These are phyloP conservation scores for Funneliformis caledonium DNA, from an alignment of 371 early-diverging fungal genomes.

Conservation along the genomic window DNA sequence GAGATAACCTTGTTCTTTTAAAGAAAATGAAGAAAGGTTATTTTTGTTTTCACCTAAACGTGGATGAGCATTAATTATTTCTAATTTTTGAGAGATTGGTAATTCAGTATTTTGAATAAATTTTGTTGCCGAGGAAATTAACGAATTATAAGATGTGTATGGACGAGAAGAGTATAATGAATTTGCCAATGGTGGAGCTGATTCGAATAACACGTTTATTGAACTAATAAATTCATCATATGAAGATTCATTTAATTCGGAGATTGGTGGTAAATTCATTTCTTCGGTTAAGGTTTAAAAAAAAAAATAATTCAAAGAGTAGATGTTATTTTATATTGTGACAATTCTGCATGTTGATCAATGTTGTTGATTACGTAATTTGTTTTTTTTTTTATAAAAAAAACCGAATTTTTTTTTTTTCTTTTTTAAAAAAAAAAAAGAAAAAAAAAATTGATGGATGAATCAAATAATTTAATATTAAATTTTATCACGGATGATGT, in stretches of 20 bases:
- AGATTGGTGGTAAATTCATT: constrained; percentile 64
- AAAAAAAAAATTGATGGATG: neutral
- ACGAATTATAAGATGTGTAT: constrained; percentile 47
- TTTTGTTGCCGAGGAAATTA: constrained; percentile 47
- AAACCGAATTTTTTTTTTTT: neutral
- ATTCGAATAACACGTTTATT: constrained; percentile 82
- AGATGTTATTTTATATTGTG: too few relatives aligned
- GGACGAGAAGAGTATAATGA: constrained; percentile 51
- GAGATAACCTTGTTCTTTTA: constrained; percentile 76
- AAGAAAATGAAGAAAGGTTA: constrained; percentile 72
- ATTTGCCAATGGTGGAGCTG: constrained; percentile 84
- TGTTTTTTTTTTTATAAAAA: too few relatives aligned
- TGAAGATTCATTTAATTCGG: constrained; percentile 65
- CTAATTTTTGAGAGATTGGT: constrained; percentile 63
- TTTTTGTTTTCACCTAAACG: constrained; percentile 81
- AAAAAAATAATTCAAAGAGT: neutral
- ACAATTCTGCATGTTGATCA: neutral
- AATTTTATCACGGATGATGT: neutral
- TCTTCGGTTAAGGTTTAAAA: neutral
- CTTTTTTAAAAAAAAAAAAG: neutral
- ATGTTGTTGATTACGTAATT: too few relatives aligned
- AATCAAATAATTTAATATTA: constrained; percentile 7
- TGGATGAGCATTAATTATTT: constrained; percentile 86
- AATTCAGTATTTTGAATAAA: constrained; percentile 47
- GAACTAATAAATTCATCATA: constrained; percentile 60